Conservation (phyloP, 176 grass and related monocot genomes). For the Zea luxurians region DNA sequence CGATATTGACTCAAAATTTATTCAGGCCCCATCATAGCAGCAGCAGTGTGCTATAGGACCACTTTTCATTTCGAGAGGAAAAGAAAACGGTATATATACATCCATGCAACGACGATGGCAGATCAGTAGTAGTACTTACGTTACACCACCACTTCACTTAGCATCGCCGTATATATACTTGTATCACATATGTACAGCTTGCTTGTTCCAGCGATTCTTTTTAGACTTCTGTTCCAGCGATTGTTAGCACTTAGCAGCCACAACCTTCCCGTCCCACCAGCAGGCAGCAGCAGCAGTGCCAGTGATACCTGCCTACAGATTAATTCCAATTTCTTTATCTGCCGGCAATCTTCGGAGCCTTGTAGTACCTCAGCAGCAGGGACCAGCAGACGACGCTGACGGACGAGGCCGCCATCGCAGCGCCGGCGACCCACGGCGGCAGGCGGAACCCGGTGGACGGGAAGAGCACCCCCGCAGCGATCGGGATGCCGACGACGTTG, state of each 20-base stretch:
- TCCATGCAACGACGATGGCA: background rate
- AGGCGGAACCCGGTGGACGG: slow-evolving; percentile 67
- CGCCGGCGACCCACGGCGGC: slow-evolving; percentile 90
- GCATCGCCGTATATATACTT: background rate
- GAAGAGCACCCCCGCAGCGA: slow-evolving; percentile 80
- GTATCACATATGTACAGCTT: slow-evolving; percentile 3
- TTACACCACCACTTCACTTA: background rate
- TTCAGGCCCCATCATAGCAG: background rate
- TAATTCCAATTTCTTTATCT: no score
- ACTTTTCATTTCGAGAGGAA: background rate
- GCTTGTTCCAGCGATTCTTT: slow-evolving; percentile 13
- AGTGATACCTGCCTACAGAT: background rate
- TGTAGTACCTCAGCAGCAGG: slow-evolving; percentile 83
- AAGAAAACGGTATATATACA: background rate
- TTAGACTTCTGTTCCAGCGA: slow-evolving; percentile 2
- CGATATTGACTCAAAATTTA: background rate
- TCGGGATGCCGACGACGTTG: slow-evolving; percentile 78
- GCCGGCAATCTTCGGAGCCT: slow-evolving; percentile 47
- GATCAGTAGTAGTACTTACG: background rate
- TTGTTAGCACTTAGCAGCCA: background rate
- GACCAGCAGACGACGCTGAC: slow-evolving; percentile 92
- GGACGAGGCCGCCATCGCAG: slow-evolving; percentile 90
- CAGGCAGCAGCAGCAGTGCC: background rate
- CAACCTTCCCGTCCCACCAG: slow-evolving; percentile 3
- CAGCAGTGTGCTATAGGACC: background rate